Base-by-base conservation (phyloP, 306 rosid genomes). In the Dryas alaskensis region DNA sequence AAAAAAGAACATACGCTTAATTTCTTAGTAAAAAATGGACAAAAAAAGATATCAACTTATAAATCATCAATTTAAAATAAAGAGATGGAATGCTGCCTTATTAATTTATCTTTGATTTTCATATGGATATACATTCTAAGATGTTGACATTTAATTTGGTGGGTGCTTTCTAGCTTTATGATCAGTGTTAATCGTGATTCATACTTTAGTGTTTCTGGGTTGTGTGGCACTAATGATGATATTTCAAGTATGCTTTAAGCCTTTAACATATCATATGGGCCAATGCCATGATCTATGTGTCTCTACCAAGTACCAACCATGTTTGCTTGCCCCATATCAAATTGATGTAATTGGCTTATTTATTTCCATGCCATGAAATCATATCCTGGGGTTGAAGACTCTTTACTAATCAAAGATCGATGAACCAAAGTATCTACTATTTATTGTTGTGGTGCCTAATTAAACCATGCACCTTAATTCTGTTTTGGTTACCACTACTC, bases 171-270 rank as follows among this genome's bases (percentile, higher is more conserved):
- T 16, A 48, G 54, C 45, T 67, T 67, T 48, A 27, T 25, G 27
- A 51, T 31, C 37, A 31, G 25, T 50, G 60, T 68, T 52, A 68
- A 37, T 51, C 16, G 37, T 31, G 10, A 7, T 51, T 31, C 65
- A 11, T 60, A 60, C 44, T 31, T 60, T 16, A 49, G 59, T 68
- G 37, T 51, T 51, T 51, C 42, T 16, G 55, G 73, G 60, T 10
- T 42, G 17, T 54, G 57, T 8, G 7, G 45, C 65, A 37, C 60
- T 65, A 76, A 83, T 83, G 77, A 83, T 83, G 82, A 72, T 60
- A 13, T 60, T 22, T 39, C 60, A 55, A 50, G 79, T 65, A 54
- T 14, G 76, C 63, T 66, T 65, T 64, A 70, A 68, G 37, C 37
- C 37, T 31, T 31, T 31, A 31, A 31, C 37, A 31, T 31, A 31